Base-by-base conservation (phyloP, 1,284 basidiomycete genomes). In the Sphaerobolus stellatus region DNA sequence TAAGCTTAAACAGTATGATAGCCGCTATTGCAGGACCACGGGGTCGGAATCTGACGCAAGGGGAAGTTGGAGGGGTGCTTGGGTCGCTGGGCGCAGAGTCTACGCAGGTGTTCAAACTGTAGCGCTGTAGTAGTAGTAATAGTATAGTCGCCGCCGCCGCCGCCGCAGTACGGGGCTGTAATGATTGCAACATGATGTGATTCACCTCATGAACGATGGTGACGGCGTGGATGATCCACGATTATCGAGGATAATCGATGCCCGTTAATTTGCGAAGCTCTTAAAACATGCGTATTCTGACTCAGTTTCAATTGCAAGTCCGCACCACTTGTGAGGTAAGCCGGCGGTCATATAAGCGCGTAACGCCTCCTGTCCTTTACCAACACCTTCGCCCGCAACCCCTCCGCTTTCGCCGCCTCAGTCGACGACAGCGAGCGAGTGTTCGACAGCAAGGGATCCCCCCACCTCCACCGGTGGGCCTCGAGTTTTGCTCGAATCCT, bases 1-100 rank as follows among this genome's bases (percentile, higher is more conserved):
- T 56, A 43, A 30, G 14, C 33, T 54, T 41, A 52, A 38, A 47
- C 61, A 92, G 90, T 31, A 90, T 92, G 90, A 74, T 91, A 43
- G 71, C 69, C 48, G 78, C 84, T 13, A 80, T 92, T 40, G 85
- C 88, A 48, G 90, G 90, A 4, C 87, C 88, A 8, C 84, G 82
- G 58, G 88, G 86, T 30, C 80, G 83, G 34, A 87, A 90, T 65
- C 78, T 82, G 61, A 87, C 87, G 18, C 88, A 91, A 66, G 90
- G 90, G 3, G 66, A 71, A 7, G 77, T 90, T 4, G 83, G 81
- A 16, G 90, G 90, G 5, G 71, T 83, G n/a, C 68, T 92, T 44
- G 78, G 76, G 20, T 77, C 82, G 59, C 63, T 92, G 61, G 89
- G 89, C 5, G 82, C 79, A 62, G 73, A 73, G 29, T 73, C 79